A percentile compares a stretch with the other conserved stretches of the same genome.
phyloP scores from a whole-genome alignment of 371 early-diverging fungal species.

The Rhizopus delemar region DNA sequence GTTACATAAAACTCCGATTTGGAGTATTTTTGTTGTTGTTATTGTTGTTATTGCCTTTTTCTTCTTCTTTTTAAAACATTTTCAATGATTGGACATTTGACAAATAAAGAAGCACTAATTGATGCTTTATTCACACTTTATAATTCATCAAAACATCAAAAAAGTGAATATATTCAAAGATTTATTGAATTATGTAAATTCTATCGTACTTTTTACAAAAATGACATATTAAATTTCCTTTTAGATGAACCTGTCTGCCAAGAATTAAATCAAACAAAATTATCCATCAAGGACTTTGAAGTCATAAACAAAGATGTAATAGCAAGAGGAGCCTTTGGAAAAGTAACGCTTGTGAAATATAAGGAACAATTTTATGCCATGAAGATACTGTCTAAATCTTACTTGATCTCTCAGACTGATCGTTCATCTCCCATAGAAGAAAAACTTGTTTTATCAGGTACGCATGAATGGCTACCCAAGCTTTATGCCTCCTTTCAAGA shows the following conservation, averaged over 20 bases:
- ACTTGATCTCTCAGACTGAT: constrained; percentile 82
- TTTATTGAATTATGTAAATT: constrained; percentile 23
- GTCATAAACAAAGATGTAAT: constrained; percentile 21
- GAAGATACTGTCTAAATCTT: constrained; percentile 91
- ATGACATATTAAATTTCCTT: background rate
- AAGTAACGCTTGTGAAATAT: constrained; percentile 55
- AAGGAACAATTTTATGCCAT: constrained; percentile 86
- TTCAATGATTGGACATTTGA: constrained; percentile 19
- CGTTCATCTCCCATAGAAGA: constrained; percentile 92
- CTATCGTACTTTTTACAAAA: background rate
- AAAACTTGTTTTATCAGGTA: constrained; percentile 74
- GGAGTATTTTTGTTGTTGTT: too few relatives aligned
- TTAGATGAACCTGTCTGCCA: constrained; percentile 28
- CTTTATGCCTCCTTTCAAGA: constrained; percentile 95
- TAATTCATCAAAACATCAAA: constrained; percentile 10
- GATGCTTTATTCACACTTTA: constrained; percentile 27
- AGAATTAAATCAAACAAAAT: constrained; percentile 10
- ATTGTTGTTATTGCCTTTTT: too few relatives aligned
- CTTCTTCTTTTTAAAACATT: too few relatives aligned
- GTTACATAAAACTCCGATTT: too few relatives aligned
- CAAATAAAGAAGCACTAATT: constrained; percentile 22
- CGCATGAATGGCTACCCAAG: constrained; percentile 78
- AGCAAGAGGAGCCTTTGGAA: constrained; percentile 29
- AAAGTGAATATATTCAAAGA: constrained; percentile 11
- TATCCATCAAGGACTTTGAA: constrained; percentile 28